phyloP scores from a whole-genome alignment of 2,329 filamentous ascomycete genomes.

The Thielaviopsis euricoi region DNA sequence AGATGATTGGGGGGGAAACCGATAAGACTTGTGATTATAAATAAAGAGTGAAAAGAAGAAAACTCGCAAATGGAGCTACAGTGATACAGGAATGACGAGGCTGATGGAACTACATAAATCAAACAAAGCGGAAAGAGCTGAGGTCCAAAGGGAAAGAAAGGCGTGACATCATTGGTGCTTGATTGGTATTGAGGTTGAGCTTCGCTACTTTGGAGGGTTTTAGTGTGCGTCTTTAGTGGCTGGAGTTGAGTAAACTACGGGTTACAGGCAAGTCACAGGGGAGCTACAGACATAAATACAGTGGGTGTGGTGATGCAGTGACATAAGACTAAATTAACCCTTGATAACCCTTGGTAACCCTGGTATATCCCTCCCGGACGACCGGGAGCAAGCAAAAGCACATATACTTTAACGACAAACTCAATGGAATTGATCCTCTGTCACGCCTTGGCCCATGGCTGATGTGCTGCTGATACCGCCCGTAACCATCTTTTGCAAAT shows the following conservation, averaged over 20 bases:
- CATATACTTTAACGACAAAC: background rate
- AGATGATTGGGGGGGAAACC: too few species aligned
- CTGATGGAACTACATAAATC: background rate
- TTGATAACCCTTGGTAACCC: background rate
- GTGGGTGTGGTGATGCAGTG: too few species aligned
- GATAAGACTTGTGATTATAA: too few species aligned
- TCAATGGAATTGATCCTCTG: slow-evolving; percentile 83
- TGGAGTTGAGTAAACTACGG: too few species aligned
- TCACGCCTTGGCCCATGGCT: slow-evolving; percentile 95
- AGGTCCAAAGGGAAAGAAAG: background rate
- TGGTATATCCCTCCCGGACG: background rate
- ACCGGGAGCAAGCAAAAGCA: background rate
- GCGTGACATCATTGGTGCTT: background rate
- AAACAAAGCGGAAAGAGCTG: background rate
- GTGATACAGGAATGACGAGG: too few species aligned
- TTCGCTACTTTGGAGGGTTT: background rate
- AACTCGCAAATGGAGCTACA: background rate
- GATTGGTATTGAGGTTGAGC: background rate
- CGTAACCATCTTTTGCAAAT: slow-evolving; percentile 90
- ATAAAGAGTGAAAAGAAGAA: background rate
- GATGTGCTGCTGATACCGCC: slow-evolving; percentile 83
- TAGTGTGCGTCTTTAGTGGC: background rate
- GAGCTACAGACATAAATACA: too few species aligned
- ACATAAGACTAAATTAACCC: too few species aligned
- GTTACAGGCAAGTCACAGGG: too few species aligned